A percentile compares a stretch with the other conserved stretches of the same genome.
phyloP scores from a whole-genome alignment of 192 early-diverging fungal species.

The Podochytrium sp. region DNA sequence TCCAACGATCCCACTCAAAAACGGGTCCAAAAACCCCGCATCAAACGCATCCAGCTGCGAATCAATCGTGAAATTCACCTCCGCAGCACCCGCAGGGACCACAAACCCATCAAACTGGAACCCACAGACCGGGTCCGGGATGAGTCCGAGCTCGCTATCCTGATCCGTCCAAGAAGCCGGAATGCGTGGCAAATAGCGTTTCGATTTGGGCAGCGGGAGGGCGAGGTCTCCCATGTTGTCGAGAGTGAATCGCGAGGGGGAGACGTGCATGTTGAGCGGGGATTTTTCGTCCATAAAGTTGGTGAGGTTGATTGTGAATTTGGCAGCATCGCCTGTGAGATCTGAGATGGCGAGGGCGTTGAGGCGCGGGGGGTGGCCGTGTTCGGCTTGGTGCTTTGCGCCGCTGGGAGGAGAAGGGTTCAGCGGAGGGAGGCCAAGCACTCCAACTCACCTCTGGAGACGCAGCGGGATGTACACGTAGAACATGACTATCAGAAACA shows the following conservation, averaged over 20 bases:
- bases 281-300: background rate
- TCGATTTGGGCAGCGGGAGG: background rate
- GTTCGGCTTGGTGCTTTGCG: background rate
- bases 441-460: slow-evolving; percentile 3
- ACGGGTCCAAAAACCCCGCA: background rate
- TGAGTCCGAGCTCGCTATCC: background rate
- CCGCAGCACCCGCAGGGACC: background rate
- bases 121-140: background rate
- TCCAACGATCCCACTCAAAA: background rate
- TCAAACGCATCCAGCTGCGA: slow-evolving; percentile 7
- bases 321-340: background rate
- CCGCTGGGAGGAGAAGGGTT: background rate
- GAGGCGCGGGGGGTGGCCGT: background rate
- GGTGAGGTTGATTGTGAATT: background rate
- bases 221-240: background rate
- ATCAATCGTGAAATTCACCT: background rate
- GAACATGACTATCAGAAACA: background rate
- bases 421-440: background rate
- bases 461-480: slow-evolving; percentile 12
- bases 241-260: slow-evolving; percentile 12
- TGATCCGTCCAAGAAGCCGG: background rate
- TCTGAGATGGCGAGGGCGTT: background rate
- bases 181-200: background rate
- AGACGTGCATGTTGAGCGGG: background rate
- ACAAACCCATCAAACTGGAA: slow-evolving; percentile 14